Base-by-base conservation (phyloP, 2,329 filamentous ascomycete species). In the Colletotrichum sp. region DNA sequence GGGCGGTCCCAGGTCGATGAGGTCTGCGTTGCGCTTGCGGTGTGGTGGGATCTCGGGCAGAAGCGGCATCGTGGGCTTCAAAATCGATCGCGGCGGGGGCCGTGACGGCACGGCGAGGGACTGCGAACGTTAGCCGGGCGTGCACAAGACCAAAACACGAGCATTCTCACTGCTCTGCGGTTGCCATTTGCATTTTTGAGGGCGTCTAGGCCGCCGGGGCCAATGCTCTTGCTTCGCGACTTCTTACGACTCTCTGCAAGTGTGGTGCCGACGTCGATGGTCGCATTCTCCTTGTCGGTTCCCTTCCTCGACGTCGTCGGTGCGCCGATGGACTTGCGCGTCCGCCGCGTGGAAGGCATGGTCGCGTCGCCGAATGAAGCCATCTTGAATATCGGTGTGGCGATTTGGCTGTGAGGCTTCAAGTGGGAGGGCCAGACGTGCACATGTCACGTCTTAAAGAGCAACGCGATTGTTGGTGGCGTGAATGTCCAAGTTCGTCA, bases 191-290 rank as follows among this genome's bases (percentile, higher is more conserved):
- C 91, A 81, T 93, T 90, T 83, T 94, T 96, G 71, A 97, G 89
- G 73, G 94, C 93, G 87, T 97, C 96, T 61, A 98, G 86, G 30
- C 96, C 96, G 66, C 96, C 97, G 18, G 97, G 96, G 4, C 97
- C 97, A 79, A 99, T 93, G 85, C 96, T 98, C 88, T 98, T 98
- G 86, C 96, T 98, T 78, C 97, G 93, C 74, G 94, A 94, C 86
- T 96, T 96, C 86, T 90, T 90, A 77, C 89, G 87, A 81, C 84
- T 88, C 74, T 87, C 87, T 34, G 87, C 88, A 78, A 89, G 81
- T 73, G 87, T 85, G 78, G 90, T 89, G 76, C 88, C 89, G 72
- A 94, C 83, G 79, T 95, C 93, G 58, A 93, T 86, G 5, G 93
- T 94, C 81, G 91, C 90, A 88, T 97, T 97, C 82, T 97, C 95